Percentiles rank a stretch among this genome's conserved stretches.
Conservation (phyloP, 768 basidiomycete species). For the Tephrocybe rancida region DNA sequence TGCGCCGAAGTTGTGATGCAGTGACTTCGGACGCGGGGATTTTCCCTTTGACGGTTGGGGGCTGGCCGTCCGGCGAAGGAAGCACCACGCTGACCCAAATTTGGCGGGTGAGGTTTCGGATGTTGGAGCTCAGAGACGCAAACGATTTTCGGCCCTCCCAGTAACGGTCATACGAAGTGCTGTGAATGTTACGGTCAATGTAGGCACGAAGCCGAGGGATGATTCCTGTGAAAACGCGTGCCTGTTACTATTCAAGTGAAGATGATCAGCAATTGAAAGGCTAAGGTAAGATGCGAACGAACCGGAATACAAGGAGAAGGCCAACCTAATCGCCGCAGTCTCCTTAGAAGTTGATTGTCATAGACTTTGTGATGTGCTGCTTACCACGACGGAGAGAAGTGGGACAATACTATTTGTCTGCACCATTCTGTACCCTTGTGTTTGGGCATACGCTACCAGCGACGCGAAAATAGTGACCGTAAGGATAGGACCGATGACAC, state of each 20-base stretch:
- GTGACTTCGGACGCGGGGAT: constrained; percentile 47
- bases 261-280: constrained; percentile 1
- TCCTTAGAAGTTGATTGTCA: constrained; percentile 1
- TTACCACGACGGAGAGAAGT: constrained; percentile 85
- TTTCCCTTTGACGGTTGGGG: constrained; percentile 51
- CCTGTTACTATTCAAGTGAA: constrained; percentile 57
- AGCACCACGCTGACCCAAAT: constrained; percentile 81
- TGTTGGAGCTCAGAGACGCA: constrained; percentile 67
- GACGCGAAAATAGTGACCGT: constrained; percentile 80
- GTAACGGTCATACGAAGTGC: constrained; percentile 85
- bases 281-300: constrained; percentile 20
- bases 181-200: constrained; percentile 24
- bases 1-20: constrained; percentile 52
- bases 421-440: constrained; percentile 57
- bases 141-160: constrained; percentile 91
- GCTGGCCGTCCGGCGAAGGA: constrained; percentile 53
- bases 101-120: constrained; percentile 75
- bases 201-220: neutral
- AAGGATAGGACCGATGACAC: constrained; percentile 80
- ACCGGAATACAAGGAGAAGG: constrained; percentile 87
- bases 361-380: constrained; percentile 33
- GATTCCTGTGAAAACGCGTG: constrained; percentile 28
- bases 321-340: constrained; percentile 59
- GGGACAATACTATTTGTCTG: constrained; percentile 87
- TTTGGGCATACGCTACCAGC: constrained; percentile 59